Evolutionary conservation across 345 rosid genomes (phyloP), one percentile per base, ranked within the genome.

Genomic region (Hypericum perforatum): DNA sequence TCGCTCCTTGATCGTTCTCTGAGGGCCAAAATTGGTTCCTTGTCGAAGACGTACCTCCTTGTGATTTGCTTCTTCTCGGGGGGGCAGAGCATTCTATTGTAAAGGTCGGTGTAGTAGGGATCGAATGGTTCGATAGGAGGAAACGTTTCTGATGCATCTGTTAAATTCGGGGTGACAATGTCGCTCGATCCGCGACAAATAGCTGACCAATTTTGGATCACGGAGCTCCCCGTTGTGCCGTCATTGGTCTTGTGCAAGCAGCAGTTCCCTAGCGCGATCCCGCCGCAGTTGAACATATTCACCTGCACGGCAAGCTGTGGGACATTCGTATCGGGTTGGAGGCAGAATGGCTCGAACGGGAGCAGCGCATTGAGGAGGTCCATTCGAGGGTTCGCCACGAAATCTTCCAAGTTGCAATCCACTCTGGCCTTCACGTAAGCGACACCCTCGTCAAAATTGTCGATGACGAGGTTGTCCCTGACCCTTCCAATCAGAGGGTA

Each of bases 241-340:
- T 59, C 63, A 5, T 3, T 22, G 36, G 32, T 32, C 47, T 49
- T 49, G 40, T 59, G 63, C 6, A 41, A 38, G n/a, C 49, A 59
- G 41, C 48, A 22, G 47, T 49, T 5, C 22, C 63, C 63, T 16
- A 59, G 5, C 3, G 63, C 63, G 8, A 59, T 59, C 12, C 63
- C 63, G 0, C 63, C 63, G 37, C 55, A 59, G 9, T 41, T 22
- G 12, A 59, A 59, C 4, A 49, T 11, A 15, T 59, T 59, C 11
- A 49, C 41, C 12, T 59, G 63, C 10, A 59, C 55, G n/a, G 22
- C 39, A 37, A 59, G 49, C 16, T 11, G 49, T 12, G 49, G 49
- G 16, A 12, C 49, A 5, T 11, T 16, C 9, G 13, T 3, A 0
- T 6, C 16, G 3, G 16, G 8, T 6, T 15, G 13, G 16, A 45